Conservation (phyloP, 139 green algal genomes). For the Chlorella sorokiniana region DNA sequence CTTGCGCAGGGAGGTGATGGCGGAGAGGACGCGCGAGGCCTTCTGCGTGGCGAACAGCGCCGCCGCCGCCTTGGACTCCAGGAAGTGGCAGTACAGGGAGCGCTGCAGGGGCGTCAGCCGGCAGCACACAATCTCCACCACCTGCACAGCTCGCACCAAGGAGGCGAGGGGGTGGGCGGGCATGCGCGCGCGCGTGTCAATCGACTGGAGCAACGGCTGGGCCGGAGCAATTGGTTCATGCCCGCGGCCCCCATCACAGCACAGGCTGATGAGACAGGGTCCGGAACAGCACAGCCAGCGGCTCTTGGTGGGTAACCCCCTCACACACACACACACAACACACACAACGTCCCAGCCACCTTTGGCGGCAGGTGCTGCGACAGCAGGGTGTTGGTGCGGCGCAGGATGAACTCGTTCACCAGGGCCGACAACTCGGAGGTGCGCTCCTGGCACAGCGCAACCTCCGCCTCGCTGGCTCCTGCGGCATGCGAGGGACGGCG, state of each 20-base stretch:
- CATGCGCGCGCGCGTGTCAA: no score
- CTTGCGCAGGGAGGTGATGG: constrained; percentile 96
- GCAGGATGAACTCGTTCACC: constrained; percentile 98
- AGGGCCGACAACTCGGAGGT: constrained; percentile 81
- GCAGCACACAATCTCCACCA: constrained; percentile 97
- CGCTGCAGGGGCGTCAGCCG: constrained; percentile 86
- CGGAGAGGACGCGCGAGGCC: constrained; percentile 71
- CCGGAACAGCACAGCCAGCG: no score
- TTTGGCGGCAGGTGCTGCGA: constrained; percentile 96
- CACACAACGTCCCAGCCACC: constrained; percentile 39
- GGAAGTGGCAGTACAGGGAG: constrained; percentile 91
- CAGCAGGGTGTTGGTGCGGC: constrained; percentile 95
- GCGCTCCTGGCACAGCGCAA: constrained; percentile 64
- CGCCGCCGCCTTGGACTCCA: constrained; percentile 82
- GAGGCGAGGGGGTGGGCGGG: constrained; percentile 91
- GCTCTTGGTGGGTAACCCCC: no score
- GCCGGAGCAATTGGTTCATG: not conserved
- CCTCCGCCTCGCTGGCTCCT: constrained; percentile 16
- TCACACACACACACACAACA: no score
- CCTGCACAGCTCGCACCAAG: constrained; percentile 89
- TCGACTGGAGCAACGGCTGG: not conserved
- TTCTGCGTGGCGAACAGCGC: constrained; percentile 64
- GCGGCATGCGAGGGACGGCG: not conserved
- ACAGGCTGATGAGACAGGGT: no score
- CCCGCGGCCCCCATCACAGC: no score